These are phyloP conservation scores for Thyridium curvatum DNA, from an alignment of 2,329 filamentous ascomycete genomes.

Conservation along the genomic window DNA sequence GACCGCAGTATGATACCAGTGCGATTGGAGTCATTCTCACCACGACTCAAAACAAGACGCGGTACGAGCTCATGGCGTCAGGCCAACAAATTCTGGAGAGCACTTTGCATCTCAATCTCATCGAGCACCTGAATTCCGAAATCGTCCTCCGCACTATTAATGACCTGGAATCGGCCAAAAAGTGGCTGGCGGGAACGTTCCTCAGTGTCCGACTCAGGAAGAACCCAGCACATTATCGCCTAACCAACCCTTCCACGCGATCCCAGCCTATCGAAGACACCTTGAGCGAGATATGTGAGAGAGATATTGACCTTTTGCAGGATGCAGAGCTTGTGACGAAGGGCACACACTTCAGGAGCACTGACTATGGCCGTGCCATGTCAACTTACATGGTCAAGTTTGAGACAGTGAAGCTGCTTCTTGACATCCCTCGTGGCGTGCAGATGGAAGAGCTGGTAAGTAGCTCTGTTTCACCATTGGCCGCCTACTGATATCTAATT, in stretches of 20 bases:
- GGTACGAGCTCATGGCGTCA: constrained; percentile 69
- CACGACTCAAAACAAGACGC: constrained; percentile 51
- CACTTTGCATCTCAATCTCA: constrained; percentile 68
- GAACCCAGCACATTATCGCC: constrained; percentile 66
- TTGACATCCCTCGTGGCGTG: constrained; percentile 54
- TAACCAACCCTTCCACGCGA: constrained; percentile 20
- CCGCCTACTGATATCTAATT: no score
- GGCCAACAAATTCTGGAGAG: constrained; percentile 73
- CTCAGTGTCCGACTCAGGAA: constrained; percentile 66
- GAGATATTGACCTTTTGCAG: constrained; percentile 59
- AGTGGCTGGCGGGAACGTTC: constrained; percentile 74
- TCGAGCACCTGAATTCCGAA: constrained; percentile 81
- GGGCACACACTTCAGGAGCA: constrained; percentile 48
- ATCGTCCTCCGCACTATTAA: constrained; percentile 69
- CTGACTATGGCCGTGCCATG: constrained; percentile 74
- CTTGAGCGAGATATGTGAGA: constrained; percentile 64
- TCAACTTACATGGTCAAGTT: constrained; percentile 76
- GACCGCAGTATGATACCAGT: constrained; percentile 74
- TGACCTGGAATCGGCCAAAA: constrained; percentile 57
- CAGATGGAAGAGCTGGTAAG: constrained; percentile 64
- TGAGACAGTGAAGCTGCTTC: constrained; percentile 68
- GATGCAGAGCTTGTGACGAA: constrained; percentile 50
- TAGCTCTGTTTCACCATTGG: constrained; percentile 3
- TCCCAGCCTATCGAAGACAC: constrained; percentile 45
- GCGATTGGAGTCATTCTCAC: constrained; percentile 79